Conservation (phyloP, 805 yeast genomes). For the Cyberlindnera saturnus region DNA sequence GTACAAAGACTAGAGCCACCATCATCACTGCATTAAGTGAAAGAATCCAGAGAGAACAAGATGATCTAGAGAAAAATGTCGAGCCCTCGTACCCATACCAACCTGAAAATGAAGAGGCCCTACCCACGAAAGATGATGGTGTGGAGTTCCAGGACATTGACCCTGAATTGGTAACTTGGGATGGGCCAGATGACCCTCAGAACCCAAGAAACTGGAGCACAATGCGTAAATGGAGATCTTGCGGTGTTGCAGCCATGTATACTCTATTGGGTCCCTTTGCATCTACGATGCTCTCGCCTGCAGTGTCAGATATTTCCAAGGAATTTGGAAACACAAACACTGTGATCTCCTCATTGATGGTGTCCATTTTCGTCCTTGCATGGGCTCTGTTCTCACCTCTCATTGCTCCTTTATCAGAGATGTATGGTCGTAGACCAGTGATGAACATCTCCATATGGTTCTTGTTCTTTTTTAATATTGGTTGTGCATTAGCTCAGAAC, state of each 20-base stretch:
- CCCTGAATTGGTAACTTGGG: slow-evolving; percentile 67
- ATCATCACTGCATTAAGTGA: slow-evolving; percentile 31
- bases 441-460: slow-evolving; percentile 45
- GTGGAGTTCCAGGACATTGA: slow-evolving; percentile 48
- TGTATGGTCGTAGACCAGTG: slow-evolving; percentile 50
- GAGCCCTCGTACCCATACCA: slow-evolving; percentile 1
- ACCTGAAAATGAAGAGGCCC: slow-evolving; percentile 21
- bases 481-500: slow-evolving; percentile 51
- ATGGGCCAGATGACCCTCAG: slow-evolving; percentile 51
- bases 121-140: slow-evolving; percentile 37
- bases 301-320: slow-evolving; percentile 40
- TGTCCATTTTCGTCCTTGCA: slow-evolving; percentile 55
- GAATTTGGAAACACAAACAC: slow-evolving; percentile 37
- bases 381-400: slow-evolving; percentile 61
- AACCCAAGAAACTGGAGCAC: slow-evolving; percentile 61
- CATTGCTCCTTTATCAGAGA: slow-evolving; percentile 57
- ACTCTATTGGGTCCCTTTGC: slow-evolving; percentile 57
- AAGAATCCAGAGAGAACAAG: slow-evolving; percentile 7
- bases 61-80: slow-evolving; percentile 5
- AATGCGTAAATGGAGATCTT: slow-evolving; percentile 35
- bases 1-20: slow-evolving; percentile 40
- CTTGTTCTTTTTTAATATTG: slow-evolving; percentile 44
- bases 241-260: slow-evolving; percentile 44
- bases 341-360: slow-evolving; percentile 39
- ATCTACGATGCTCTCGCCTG: slow-evolving; percentile 59